These are phyloP conservation scores for Cystobasidium onofrii DNA, from an alignment of 768 basidiomycete genomes.

Conservation along the genomic window DNA sequence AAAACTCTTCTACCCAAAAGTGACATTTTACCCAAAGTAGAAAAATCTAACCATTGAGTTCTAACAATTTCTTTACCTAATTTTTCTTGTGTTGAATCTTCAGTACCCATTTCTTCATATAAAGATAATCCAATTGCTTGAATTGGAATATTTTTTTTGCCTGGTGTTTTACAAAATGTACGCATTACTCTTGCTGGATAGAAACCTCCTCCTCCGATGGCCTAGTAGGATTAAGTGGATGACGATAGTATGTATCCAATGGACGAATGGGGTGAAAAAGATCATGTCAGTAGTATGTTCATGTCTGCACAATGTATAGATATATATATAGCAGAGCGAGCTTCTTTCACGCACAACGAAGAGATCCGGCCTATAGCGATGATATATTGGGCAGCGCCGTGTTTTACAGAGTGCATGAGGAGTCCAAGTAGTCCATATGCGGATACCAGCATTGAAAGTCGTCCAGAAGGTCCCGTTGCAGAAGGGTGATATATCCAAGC, in stretches of 20 bases:
- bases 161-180: constrained; percentile 69
- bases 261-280: no score
- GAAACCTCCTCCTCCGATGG: constrained; percentile 60
- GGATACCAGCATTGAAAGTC: no score
- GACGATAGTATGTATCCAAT: not conserved
- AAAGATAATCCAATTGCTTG: constrained; percentile 93
- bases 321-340: no score
- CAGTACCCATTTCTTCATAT: constrained; percentile 64
- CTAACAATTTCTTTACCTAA: constrained; percentile 63
- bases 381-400: not conserved
- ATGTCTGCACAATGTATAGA: no score
- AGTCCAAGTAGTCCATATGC: not conserved
- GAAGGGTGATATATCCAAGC: not conserved
- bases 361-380: not conserved
- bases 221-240: not conserved
- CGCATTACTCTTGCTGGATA: constrained; percentile 89
- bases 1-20: constrained; percentile 72
- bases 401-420: not conserved
- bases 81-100: constrained; percentile 40
- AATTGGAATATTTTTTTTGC: constrained; percentile 58
- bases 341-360: not conserved
- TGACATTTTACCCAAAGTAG: constrained; percentile 49
- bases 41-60: constrained; percentile 78
- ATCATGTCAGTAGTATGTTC: no score
- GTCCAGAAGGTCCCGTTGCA: not conserved